These are phyloP conservation scores for Heterobasidion annosum DNA, from an alignment of 1,284 basidiomycete species.

Conservation along the genomic window DNA sequence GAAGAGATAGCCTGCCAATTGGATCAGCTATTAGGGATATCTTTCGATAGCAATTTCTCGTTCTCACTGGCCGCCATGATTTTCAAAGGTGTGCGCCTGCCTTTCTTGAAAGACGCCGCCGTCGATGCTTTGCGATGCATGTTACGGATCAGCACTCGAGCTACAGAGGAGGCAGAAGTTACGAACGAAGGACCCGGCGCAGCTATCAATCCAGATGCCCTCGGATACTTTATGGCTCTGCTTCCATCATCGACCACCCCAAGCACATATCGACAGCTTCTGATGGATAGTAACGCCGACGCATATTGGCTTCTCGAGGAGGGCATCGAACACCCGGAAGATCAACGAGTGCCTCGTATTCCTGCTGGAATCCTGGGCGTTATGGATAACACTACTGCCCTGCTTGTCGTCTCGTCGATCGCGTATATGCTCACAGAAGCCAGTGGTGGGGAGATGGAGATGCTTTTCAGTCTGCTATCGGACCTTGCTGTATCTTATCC, in stretches of 20 bases:
- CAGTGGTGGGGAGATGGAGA: slow-evolving; percentile 75
- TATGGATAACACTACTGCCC: slow-evolving; percentile 55
- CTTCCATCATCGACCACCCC: slow-evolving; percentile 60
- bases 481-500: slow-evolving; percentile 68
- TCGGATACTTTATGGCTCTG: slow-evolving; percentile 79
- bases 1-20: slow-evolving; percentile 68
- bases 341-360: slow-evolving; percentile 39
- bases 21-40: slow-evolving; percentile 66
- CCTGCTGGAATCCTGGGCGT: slow-evolving; percentile 55
- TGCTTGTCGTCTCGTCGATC: slow-evolving; percentile 70
- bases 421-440: slow-evolving; percentile 73
- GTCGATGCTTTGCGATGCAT: slow-evolving; percentile 48
- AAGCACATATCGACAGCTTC: slow-evolving; percentile 45
- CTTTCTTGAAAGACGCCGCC: slow-evolving; percentile 51
- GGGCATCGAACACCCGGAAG: slow-evolving; percentile 34
- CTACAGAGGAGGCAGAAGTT: slow-evolving; percentile 28
- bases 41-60: slow-evolving; percentile 73
- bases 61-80: slow-evolving; percentile 77
- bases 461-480: slow-evolving; percentile 70
- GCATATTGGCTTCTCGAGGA: slow-evolving; percentile 35
- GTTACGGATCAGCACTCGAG: slow-evolving; percentile 45
- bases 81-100: slow-evolving; percentile 78
- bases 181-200: slow-evolving; percentile 27
- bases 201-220: slow-evolving; percentile 45
- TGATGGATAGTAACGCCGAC: slow-evolving; percentile 54